phyloP scores from a whole-genome alignment of 106 monocot genomes.

The Agapanthus africanus region DNA sequence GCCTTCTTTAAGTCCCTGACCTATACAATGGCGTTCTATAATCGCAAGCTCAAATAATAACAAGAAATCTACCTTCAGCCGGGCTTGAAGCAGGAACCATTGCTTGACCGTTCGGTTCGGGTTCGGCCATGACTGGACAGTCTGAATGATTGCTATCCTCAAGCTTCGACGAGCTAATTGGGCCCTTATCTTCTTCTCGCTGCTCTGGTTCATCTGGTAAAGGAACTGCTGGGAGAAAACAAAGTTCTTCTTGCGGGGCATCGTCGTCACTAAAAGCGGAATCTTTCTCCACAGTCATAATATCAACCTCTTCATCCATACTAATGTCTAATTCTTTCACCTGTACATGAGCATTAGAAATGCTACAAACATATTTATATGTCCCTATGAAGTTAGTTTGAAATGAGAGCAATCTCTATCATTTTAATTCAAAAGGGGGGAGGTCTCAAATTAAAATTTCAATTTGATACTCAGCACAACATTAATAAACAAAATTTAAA shows the following conservation, averaged over 20 bases:
- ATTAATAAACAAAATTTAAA: no score
- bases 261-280: conserved; percentile 72
- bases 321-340: conserved; percentile 53
- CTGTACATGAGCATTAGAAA: conserved; percentile 33
- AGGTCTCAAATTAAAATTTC: no score
- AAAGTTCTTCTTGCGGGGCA: conserved; percentile 56
- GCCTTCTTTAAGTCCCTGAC: not conserved
- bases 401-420: no score
- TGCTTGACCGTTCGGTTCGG: conserved; percentile 57
- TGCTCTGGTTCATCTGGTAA: conserved; percentile 66
- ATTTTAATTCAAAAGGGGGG: no score
- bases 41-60: not conserved
- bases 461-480: no score
- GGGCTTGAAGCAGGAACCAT: conserved; percentile 55
- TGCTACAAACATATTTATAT: no score
- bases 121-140: conserved; percentile 53
- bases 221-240: conserved; percentile 76
- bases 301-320: conserved; percentile 77
- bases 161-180: conserved; percentile 51
- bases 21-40: no score
- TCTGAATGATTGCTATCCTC: conserved; percentile 66
- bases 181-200: conserved; percentile 63
- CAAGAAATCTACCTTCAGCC: conserved; percentile 46
- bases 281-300: conserved; percentile 62
- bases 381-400: no score